These are phyloP conservation scores for Lentinula guzmanii DNA, from an alignment of 768 basidiomycete species.

Conservation along the genomic window DNA sequence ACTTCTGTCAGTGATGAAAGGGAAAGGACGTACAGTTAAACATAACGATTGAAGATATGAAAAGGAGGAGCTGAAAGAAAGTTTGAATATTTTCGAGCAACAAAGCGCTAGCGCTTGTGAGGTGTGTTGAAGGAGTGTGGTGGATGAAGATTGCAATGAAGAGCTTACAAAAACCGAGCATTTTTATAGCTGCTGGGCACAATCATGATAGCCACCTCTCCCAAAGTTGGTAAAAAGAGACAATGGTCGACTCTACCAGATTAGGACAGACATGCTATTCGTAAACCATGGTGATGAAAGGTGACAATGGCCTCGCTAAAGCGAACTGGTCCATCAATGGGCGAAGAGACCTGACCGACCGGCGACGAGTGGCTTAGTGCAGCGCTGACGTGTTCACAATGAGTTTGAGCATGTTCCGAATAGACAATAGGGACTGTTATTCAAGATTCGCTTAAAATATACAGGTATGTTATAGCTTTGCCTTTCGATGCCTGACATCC, in stretches of 20 bases:
- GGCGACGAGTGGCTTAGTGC: too few relatives aligned
- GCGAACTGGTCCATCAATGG: too few relatives aligned
- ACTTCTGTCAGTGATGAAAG: not conserved
- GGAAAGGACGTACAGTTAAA: not conserved
- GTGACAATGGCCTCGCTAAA: not conserved
- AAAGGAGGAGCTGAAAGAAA: not conserved
- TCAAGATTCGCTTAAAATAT: not conserved
- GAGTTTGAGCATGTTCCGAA: too few relatives aligned
- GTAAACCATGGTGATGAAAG: too few relatives aligned
- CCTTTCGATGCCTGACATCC: conserved; percentile 25
- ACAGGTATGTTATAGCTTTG: conserved; percentile 23
- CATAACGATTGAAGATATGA: not conserved
- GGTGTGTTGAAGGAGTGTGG: not conserved
- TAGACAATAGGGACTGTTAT: too few relatives aligned
- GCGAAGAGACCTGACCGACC: too few relatives aligned
- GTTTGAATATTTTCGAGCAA: not conserved
- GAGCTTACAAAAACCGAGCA: not conserved
- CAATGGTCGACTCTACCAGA: not conserved
- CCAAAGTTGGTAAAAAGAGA: not conserved
- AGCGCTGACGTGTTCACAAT: too few relatives aligned
- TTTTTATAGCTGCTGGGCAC: not conserved
- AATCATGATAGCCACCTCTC: not conserved
- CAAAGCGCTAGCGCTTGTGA: conserved; percentile 1
- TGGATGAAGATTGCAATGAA: not conserved
- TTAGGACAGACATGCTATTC: not conserved